phyloP scores from a whole-genome alignment of 1,284 basidiomycete species.

The Cystobasidium slooffiae region DNA sequence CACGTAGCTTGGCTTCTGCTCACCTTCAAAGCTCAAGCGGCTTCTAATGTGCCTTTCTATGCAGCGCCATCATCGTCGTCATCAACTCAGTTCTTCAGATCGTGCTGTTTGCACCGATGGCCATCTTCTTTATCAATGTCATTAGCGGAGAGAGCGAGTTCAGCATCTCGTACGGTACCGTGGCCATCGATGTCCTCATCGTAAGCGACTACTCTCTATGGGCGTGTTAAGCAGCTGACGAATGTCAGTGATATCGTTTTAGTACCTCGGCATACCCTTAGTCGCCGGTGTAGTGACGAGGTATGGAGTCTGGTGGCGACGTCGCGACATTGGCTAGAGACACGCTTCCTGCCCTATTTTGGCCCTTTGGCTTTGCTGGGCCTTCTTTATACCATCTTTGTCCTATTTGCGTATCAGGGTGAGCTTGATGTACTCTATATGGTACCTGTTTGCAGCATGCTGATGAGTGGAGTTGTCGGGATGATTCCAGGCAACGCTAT shows the following conservation, averaged over 20 bases:
- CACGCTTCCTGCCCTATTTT: conserved; percentile 70
- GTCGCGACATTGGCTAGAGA: conserved; percentile 62
- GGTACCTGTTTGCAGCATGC: conserved; percentile 2
- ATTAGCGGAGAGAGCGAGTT: conserved; percentile 64
- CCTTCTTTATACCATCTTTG: conserved; percentile 70
- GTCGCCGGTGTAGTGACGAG: conserved; percentile 72
- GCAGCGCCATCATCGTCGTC: conserved; percentile 69
- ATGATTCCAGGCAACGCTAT: conserved; percentile 60
- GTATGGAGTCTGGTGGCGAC: conserved; percentile 62
- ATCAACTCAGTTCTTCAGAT: conserved; percentile 60
- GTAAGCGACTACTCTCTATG: conserved; percentile 54
- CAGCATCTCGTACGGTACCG: conserved; percentile 68
- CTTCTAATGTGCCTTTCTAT: neutral
- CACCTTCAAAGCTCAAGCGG: neutral
- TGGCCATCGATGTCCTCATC: conserved; percentile 73
- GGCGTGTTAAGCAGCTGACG: neutral
- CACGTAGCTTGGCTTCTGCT: neutral
- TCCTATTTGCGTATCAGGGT: conserved; percentile 74
- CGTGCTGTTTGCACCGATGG: conserved; percentile 56
- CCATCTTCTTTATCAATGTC: conserved; percentile 75
- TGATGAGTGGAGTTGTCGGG: neutral
- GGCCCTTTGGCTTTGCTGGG: conserved; percentile 73
- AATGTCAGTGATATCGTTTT: neutral
- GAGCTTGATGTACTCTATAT: neutral
- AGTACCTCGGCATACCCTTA: conserved; percentile 76